These are phyloP conservation scores for Diutina sp. DNA, from an alignment of 1,139 yeast species.

Conservation along the genomic window DNA sequence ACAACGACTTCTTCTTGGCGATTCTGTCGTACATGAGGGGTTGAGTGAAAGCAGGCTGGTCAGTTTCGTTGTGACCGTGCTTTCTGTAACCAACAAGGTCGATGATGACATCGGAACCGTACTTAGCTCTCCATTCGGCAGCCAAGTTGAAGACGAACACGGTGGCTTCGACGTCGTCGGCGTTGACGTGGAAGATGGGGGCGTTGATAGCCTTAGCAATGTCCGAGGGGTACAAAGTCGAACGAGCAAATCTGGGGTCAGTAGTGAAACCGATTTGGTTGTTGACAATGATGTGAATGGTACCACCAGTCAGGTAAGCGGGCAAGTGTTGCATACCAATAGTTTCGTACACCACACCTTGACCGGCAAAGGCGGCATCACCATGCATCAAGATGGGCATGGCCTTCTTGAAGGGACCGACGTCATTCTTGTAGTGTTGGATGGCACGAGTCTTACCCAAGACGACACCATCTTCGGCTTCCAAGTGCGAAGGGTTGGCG, in stretches of 20 bases:
- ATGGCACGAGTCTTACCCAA: slow-evolving; percentile 96
- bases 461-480: slow-evolving; percentile 98
- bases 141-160: slow-evolving; percentile 90
- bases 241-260: slow-evolving; percentile 94
- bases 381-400: slow-evolving; percentile 91
- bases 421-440: slow-evolving; percentile 82
- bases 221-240: slow-evolving; percentile 96
- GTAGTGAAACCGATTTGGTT: slow-evolving; percentile 99
- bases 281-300: slow-evolving; percentile 88
- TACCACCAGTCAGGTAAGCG: slow-evolving; percentile 97
- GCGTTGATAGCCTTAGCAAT: slow-evolving; percentile 94
- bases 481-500: slow-evolving; percentile 98
- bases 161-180: slow-evolving; percentile 92
- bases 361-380: slow-evolving; percentile 98
- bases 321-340: slow-evolving; percentile 91
- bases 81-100: slow-evolving; percentile 98
- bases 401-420: slow-evolving; percentile 74
- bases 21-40: slow-evolving; percentile 92
- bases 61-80: slow-evolving; percentile 98
- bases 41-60: slow-evolving; percentile 97
- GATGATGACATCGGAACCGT: slow-evolving; percentile 90
- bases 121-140: slow-evolving; percentile 96
- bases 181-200: slow-evolving; percentile 98
- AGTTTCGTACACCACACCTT: slow-evolving; percentile 98
- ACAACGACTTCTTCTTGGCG: slow-evolving; percentile 77